Percentiles rank a stretch among this genome's conserved stretches.
These are phyloP conservation scores for Globisporangium barbulae DNA, from an alignment of 352 stramenopile genomes.

Conservation along the genomic window DNA sequence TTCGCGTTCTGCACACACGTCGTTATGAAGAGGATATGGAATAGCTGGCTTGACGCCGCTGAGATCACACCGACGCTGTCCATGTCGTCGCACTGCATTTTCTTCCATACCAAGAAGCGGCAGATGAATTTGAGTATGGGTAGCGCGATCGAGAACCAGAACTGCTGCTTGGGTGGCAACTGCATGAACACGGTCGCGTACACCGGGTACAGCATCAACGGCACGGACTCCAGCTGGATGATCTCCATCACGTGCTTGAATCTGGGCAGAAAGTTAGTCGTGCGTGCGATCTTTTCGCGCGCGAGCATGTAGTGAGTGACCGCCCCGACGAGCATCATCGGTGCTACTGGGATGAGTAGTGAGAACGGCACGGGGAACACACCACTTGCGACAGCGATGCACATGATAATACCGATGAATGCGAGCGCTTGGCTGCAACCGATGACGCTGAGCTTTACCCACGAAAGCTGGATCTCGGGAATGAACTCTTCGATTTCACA, in stretches of 20 bases:
- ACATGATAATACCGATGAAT: not conserved
- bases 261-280: not conserved
- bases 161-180: not conserved
- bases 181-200: not conserved
- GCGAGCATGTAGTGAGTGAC: not conserved
- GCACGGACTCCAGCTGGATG: not conserved
- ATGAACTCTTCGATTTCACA: constrained; percentile 3
- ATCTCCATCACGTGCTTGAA: not conserved
- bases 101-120: not conserved
- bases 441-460: not conserved
- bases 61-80: not conserved
- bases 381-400: not conserved
- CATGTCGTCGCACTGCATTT: not conserved
- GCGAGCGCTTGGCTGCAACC: not conserved
- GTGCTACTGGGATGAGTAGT: not conserved
- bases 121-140: constrained; percentile 1
- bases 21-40: not conserved
- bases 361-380: constrained; percentile 5
- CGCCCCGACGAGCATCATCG: not conserved
- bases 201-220: not conserved
- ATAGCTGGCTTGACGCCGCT: not conserved
- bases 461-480: not conserved
- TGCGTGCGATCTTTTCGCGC: not conserved
- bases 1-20: constrained; percentile 7
- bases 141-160: not conserved